A percentile compares a stretch with the other conserved stretches of the same genome.
Conservation (phyloP, 805 yeast genomes). For the Schwanniomyces vanrijiae region DNA sequence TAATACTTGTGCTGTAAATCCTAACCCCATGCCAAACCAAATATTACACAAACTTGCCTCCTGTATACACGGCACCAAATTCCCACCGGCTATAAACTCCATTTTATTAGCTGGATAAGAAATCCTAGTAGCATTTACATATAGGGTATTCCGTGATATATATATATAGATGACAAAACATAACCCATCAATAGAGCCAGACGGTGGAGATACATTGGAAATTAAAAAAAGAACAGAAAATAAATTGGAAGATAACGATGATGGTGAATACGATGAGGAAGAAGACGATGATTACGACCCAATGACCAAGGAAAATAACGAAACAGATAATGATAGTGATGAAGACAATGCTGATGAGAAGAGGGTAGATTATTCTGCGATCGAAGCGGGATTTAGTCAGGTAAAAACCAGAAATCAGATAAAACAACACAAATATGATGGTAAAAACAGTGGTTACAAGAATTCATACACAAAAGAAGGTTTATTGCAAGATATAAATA, state of each 20-base stretch:
- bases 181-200: background rate
- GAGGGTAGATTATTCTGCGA: conserved; percentile 44
- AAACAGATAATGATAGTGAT: conserved; percentile 16
- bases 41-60: background rate
- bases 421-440: conserved; percentile 30
- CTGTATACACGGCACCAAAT: background rate
- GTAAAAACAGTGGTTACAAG: conserved; percentile 3
- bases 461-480: conserved; percentile 14
- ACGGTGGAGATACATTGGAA: background rate
- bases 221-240: background rate
- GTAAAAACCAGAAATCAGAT: conserved; percentile 71
- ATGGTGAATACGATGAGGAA: conserved; percentile 23
- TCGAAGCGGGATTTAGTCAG: conserved; percentile 56
- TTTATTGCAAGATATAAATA: conserved; percentile 9
- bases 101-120: background rate
- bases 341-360: conserved; percentile 36
- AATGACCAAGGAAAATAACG: conserved; percentile 13
- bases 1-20: background rate
- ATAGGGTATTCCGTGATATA: background rate
- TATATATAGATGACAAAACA: background rate
- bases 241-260: conserved; percentile 10
- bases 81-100: background rate
- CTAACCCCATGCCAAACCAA: background rate
- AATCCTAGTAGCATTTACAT: background rate
- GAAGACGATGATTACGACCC: conserved; percentile 37